A percentile compares a stretch with the other conserved stretches of the same genome.
phyloP scores from a whole-genome alignment of 352 stramenopile genomes.

The Phytophthora europaea region DNA sequence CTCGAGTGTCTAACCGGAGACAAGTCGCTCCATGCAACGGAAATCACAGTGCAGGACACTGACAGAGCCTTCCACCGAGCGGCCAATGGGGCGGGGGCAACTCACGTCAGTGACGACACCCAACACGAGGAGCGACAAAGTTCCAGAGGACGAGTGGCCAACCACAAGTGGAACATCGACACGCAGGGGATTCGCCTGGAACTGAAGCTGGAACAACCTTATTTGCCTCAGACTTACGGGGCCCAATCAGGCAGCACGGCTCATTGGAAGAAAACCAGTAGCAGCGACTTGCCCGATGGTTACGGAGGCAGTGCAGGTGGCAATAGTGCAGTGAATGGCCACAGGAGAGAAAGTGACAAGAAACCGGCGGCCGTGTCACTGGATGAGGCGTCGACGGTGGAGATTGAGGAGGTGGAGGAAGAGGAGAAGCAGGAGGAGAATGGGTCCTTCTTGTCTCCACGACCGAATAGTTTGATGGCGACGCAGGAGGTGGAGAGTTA shows the following conservation, averaged over 20 bases:
- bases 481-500: conserved; percentile 69
- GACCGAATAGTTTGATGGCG: conserved; percentile 39
- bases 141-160: conserved; percentile 54
- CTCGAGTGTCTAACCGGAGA: conserved; percentile 53
- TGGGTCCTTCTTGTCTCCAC: conserved; percentile 7
- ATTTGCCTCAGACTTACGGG: conserved; percentile 40
- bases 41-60: conserved; percentile 45
- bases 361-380: conserved; percentile 14
- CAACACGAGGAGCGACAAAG: conserved; percentile 24
- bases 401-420: conserved; percentile 9
- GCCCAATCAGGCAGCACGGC: conserved; percentile 14
- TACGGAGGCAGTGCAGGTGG: conserved; percentile 35
- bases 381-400: conserved; percentile 21
- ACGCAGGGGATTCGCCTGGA: conserved; percentile 70
- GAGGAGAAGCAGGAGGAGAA: conserved; percentile 6
- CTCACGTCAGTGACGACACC: background rate
- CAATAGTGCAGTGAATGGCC: background rate
- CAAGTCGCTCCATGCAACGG: conserved; percentile 39
- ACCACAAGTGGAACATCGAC: conserved; percentile 81
- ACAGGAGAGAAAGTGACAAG: conserved; percentile 15
- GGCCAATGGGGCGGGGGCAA: conserved; percentile 7
- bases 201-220: conserved; percentile 41
- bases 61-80: conserved; percentile 45
- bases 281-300: conserved; percentile 51
- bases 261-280: conserved; percentile 48